Percentiles rank a stretch among this genome's conserved stretches.
phyloP scores from a whole-genome alignment of 768 basidiomycete genomes.

The Rhizopogon salebrosus region DNA sequence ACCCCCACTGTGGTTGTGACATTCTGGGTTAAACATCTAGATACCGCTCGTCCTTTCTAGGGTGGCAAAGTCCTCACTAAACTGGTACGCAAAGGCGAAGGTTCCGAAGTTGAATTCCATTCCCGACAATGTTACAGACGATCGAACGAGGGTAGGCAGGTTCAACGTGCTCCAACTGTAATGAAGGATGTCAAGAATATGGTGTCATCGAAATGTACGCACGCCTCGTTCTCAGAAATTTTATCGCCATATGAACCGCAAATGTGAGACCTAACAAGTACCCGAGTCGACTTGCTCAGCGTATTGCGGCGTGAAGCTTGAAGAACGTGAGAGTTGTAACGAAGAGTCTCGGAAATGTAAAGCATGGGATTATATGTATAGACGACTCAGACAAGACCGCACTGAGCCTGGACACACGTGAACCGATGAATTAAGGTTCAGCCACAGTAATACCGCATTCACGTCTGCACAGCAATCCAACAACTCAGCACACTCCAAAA shows the following conservation, averaged over 20 bases:
- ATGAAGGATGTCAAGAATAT: not conserved
- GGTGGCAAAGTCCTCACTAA: not conserved
- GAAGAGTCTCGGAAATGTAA: too few relatives aligned
- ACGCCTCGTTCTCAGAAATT: not conserved
- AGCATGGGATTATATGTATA: too few relatives aligned
- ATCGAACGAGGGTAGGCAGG: not conserved
- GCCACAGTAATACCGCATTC: too few relatives aligned
- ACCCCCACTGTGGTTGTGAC: not conserved
- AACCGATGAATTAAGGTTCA: too few relatives aligned
- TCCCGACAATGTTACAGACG: not conserved
- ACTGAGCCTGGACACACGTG: too few relatives aligned
- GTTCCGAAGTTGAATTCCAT: not conserved
- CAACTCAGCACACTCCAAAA: too few relatives aligned
- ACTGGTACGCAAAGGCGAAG: not conserved
- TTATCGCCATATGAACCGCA: not conserved
- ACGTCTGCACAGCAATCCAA: too few relatives aligned
- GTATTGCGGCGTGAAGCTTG: too few relatives aligned
- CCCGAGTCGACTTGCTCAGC: too few relatives aligned
- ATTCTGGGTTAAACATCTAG: not conserved
- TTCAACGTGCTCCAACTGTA: constrained; percentile 1
- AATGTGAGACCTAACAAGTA: not conserved
- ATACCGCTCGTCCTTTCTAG: fast-evolving
- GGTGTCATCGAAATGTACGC: not conserved
- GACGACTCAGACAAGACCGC: too few relatives aligned
- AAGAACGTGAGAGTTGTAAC: too few relatives aligned